Percentiles rank a stretch among this genome's conserved stretches.
Evolutionary conservation across 768 basidiomycete species (phyloP).

Genomic region (Trametes meyenii): DNA sequence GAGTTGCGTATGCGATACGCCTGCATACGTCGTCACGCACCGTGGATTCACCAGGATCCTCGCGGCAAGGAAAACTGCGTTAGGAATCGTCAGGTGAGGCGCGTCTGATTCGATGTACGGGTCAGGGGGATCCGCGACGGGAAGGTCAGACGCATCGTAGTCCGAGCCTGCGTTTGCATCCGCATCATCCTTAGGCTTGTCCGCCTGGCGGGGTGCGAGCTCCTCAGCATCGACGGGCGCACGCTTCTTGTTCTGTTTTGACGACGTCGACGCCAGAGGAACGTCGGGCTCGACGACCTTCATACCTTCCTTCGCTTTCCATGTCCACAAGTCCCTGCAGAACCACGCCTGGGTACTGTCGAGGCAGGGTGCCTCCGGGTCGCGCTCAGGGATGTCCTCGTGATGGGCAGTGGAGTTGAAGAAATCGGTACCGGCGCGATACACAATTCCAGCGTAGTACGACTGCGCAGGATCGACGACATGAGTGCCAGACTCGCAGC

Average conservation of each 20-base stretch:
- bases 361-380: slow-evolving; percentile 84
- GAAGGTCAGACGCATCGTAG: slow-evolving; percentile 66
- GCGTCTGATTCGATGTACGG: slow-evolving; percentile 39
- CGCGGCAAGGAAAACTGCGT: slow-evolving; percentile 85
- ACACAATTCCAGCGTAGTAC: slow-evolving; percentile 88
- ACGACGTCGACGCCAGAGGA: slow-evolving; percentile 14
- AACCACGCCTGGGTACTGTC: slow-evolving; percentile 99
- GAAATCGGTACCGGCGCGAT: slow-evolving; percentile 80
- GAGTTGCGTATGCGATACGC: slow-evolving; percentile 93
- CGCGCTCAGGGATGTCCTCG: slow-evolving; percentile 54
- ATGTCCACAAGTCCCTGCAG: slow-evolving; percentile 96
- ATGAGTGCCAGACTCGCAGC: slow-evolving; percentile 97
- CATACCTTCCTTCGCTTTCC: slow-evolving; percentile 77
- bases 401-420: slow-evolving; percentile 71
- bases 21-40: slow-evolving; percentile 97
- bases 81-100: slow-evolving; percentile 68
- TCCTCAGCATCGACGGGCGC: slow-evolving; percentile 13
- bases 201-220: slow-evolving; percentile 35
- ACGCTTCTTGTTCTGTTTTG: slow-evolving; percentile 6
- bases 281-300: slow-evolving; percentile 51
- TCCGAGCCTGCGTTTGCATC: slow-evolving; percentile 88
- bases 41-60: slow-evolving; percentile 94
- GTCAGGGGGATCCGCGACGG: slow-evolving; percentile 31
- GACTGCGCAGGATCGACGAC: slow-evolving; percentile 95
- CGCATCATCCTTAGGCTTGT: slow-evolving; percentile 47